These are phyloP conservation scores for Phytophthora sojae DNA, from an alignment of 352 stramenopile genomes.

Conservation along the genomic window DNA sequence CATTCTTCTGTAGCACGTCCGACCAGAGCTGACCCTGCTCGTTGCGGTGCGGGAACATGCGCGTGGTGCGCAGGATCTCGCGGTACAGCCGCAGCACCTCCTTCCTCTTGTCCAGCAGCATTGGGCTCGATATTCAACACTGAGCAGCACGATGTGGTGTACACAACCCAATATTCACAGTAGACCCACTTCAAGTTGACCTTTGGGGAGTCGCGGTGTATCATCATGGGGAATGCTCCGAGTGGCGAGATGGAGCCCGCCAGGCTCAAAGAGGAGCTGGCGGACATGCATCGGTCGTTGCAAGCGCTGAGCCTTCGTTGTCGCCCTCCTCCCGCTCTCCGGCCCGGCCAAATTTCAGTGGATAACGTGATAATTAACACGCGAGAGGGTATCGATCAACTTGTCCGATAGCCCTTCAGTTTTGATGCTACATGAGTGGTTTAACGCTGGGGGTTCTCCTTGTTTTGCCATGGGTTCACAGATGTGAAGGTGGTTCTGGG, in stretches of 20 bases:
- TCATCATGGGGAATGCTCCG: constrained; percentile 54
- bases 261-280: constrained; percentile 57
- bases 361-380: constrained; percentile 31
- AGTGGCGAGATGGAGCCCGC: constrained; percentile 48
- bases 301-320: constrained; percentile 29
- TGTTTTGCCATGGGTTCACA: constrained; percentile 16
- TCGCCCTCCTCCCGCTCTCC: constrained; percentile 26
- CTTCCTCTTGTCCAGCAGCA: constrained; percentile 67
- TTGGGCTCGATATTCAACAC: background rate
- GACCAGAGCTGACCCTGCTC: constrained; percentile 79
- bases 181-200: constrained; percentile 31
- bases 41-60: constrained; percentile 78
- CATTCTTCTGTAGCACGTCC: constrained; percentile 71
- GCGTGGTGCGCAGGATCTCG: constrained; percentile 79
- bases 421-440: background rate
- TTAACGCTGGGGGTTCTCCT: background rate
- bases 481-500: constrained; percentile 66
- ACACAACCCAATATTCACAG: constrained; percentile 19
- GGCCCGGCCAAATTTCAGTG: constrained; percentile 43
- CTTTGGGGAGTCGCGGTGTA: constrained; percentile 20
- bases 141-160: constrained; percentile 2
- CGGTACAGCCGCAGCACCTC: constrained; percentile 86
- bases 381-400: constrained; percentile 17
- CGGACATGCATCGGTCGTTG: constrained; percentile 53
- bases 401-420: background rate